Percentiles rank a stretch among this genome's conserved stretches.
These are phyloP conservation scores for Nemania sp. DNA, from an alignment of 2,329 filamentous ascomycete species.

Conservation along the genomic window DNA sequence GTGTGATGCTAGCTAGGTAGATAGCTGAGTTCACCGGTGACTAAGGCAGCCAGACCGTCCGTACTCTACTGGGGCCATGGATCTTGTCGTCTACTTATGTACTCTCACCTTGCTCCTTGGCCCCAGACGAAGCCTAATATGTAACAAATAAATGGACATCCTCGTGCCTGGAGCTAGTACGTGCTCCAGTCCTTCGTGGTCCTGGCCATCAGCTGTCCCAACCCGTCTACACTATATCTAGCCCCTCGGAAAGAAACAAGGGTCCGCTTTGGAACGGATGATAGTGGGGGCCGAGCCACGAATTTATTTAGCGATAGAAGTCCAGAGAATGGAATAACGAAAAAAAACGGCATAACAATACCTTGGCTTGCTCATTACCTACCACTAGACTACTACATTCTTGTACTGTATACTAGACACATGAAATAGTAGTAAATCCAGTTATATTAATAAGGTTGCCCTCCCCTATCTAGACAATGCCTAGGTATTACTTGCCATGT, in stretches of 20 bases:
- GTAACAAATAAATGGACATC: neutral
- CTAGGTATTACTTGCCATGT: too few relatives aligned
- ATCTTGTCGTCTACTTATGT: neutral
- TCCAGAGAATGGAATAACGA: conserved; percentile 31
- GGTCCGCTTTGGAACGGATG: conserved; percentile 37
- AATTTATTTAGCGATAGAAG: conserved; percentile 40
- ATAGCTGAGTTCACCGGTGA: conserved; percentile 1
- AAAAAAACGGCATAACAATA: conserved; percentile 14
- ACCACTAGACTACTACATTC: too few relatives aligned
- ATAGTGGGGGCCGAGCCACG: conserved; percentile 41
- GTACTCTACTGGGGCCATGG: neutral
- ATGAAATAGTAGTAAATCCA: neutral
- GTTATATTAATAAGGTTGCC: too few relatives aligned
- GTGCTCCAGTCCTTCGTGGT: conserved; percentile 1
- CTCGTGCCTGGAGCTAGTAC: neutral
- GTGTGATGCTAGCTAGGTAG: conserved; percentile 18
- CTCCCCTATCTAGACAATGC: too few relatives aligned
- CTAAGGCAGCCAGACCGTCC: neutral
- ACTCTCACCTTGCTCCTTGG: neutral
- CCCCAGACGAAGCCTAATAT: neutral
- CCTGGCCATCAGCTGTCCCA: neutral
- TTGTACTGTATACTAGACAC: neutral
- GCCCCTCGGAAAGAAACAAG: conserved; percentile 26
- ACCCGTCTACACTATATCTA: neutral
- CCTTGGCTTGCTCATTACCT: conserved; percentile 2